Evolutionary conservation across 805 yeast species (phyloP).

Genomic region (Candida maesae): DNA sequence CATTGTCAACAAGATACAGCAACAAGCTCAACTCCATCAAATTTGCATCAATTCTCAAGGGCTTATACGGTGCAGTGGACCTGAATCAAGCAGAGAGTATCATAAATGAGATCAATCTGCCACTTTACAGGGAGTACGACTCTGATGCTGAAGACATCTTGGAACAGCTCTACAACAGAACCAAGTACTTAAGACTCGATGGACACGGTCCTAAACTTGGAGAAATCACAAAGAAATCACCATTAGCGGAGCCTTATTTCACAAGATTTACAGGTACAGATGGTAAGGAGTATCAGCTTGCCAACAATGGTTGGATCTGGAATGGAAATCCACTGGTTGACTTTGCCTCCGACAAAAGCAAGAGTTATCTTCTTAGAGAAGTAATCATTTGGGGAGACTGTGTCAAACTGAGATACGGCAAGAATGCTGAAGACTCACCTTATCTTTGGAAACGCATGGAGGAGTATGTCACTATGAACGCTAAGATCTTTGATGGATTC

Average conservation of each 20-base stretch:
- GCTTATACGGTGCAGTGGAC: slow-evolving; percentile 27
- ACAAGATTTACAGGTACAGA: slow-evolving; percentile 54
- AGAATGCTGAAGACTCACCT: slow-evolving; percentile 77
- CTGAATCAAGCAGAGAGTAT: slow-evolving; percentile 43
- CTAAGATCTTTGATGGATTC: slow-evolving; percentile 77
- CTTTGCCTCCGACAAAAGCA: slow-evolving; percentile 78
- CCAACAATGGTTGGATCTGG: slow-evolving; percentile 99
- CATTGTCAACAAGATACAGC: slow-evolving; percentile 44
- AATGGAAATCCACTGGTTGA: slow-evolving; percentile 91
- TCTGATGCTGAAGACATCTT: slow-evolving; percentile 63
- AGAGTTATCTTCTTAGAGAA: slow-evolving; percentile 84
- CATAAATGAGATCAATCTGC: slow-evolving; percentile 73
- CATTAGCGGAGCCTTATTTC: slow-evolving; percentile 84
- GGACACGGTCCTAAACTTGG: slow-evolving; percentile 81
- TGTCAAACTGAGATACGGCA: slow-evolving; percentile 86
- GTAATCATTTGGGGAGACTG: slow-evolving; percentile 98
- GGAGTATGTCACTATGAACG: slow-evolving; percentile 66
- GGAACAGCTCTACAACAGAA: slow-evolving; percentile 70
- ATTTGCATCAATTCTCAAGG: slow-evolving; percentile 50
- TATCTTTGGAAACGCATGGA: slow-evolving; percentile 86
- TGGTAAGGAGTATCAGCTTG: slow-evolving; percentile 67
- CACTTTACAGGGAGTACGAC: slow-evolving; percentile 71
- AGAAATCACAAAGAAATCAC: slow-evolving; percentile 48
- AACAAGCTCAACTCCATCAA: slow-evolving; percentile 49
- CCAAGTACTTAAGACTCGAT: slow-evolving; percentile 72